Percentiles rank a stretch among this genome's conserved stretches.
Evolutionary conservation across 345 rosid genomes (phyloP).

Genomic region (Melaleuca quinquenervia): DNA sequence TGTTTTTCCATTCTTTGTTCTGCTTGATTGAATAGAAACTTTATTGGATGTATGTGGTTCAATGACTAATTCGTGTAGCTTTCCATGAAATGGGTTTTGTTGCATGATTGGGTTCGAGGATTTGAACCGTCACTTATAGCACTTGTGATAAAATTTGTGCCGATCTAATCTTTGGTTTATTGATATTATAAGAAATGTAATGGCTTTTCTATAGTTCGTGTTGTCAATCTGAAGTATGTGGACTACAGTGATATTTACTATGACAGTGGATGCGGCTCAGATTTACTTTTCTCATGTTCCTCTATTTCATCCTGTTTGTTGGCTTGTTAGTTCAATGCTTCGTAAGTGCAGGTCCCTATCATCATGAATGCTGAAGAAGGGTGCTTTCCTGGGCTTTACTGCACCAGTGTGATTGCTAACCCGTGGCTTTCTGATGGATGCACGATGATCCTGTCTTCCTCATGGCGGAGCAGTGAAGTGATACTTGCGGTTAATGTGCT

Average conservation of each 20-base stretch:
- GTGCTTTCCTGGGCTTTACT: slow-evolving; percentile 85
- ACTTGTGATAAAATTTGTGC: neutral
- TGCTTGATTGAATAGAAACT: neutral
- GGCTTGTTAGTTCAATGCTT: neutral
- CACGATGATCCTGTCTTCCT: slow-evolving; percentile 60
- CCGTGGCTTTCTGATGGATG: slow-evolving; percentile 95
- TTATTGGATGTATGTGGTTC: neutral
- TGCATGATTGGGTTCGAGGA: neutral
- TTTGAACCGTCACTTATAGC: neutral
- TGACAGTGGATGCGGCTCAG: neutral
- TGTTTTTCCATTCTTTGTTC: neutral
- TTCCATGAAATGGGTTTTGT: neutral
- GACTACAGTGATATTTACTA: neutral
- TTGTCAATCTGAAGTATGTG: neutral
- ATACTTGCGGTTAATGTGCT: slow-evolving; percentile 53
- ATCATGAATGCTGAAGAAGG: slow-evolving; percentile 59
- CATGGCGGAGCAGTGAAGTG: slow-evolving; percentile 65
- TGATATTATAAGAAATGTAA: neutral
- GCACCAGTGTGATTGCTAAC: slow-evolving; percentile 26
- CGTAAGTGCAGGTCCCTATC: slow-evolving; percentile 38
- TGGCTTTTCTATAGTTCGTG: neutral
- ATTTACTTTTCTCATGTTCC: neutral
- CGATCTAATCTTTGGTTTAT: neutral
- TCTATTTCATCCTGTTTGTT: neutral
- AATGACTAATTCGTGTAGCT: neutral